Evolutionary conservation across 495 filamentous ascomycete species (phyloP).

Genomic region (Hyaloscypha hepaticicola): DNA sequence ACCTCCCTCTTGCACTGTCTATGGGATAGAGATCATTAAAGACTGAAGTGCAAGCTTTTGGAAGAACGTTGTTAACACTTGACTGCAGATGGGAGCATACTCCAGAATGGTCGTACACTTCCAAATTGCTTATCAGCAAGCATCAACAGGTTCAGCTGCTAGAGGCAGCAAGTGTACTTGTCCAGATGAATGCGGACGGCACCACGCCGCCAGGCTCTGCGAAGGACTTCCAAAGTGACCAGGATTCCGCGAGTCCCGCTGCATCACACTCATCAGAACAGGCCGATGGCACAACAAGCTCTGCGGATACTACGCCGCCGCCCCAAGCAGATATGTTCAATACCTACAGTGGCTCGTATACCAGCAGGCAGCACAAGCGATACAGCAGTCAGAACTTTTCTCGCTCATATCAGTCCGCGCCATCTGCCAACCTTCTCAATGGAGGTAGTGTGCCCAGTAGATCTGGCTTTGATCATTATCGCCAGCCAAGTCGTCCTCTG

Average conservation of each 20-base stretch:
- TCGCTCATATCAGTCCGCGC: constrained; percentile 80
- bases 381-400: constrained; percentile 72
- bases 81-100: constrained; percentile 95
- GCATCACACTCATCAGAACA: constrained; percentile 75
- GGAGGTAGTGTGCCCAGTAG: constrained; percentile 48
- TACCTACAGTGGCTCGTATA: constrained; percentile 42
- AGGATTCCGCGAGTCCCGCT: constrained; percentile 77
- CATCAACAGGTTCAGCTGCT: constrained; percentile 98
- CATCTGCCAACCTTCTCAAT: constrained; percentile 49
- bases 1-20: constrained; percentile 37
- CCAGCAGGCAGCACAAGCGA: constrained; percentile 52
- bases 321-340: constrained; percentile 51
- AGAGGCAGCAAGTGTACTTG: constrained; percentile 91
- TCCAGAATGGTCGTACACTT: constrained; percentile 96
- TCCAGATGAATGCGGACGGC: constrained; percentile 78
- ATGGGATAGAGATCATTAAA: background rate
- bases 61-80: constrained; percentile 36
- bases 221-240: constrained; percentile 69
- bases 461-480: constrained; percentile 53
- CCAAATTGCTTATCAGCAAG: constrained; percentile 97
- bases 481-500: constrained; percentile 57
- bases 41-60: constrained; percentile 7
- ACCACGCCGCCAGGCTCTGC: constrained; percentile 57
- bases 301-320: constrained; percentile 68
- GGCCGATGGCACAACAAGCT: constrained; percentile 63